A percentile compares a stretch with the other conserved stretches of the same genome.
These are phyloP conservation scores for Urostyla sp. DNA, from an alignment of 73 alveolate genomes.

Conservation along the genomic window DNA sequence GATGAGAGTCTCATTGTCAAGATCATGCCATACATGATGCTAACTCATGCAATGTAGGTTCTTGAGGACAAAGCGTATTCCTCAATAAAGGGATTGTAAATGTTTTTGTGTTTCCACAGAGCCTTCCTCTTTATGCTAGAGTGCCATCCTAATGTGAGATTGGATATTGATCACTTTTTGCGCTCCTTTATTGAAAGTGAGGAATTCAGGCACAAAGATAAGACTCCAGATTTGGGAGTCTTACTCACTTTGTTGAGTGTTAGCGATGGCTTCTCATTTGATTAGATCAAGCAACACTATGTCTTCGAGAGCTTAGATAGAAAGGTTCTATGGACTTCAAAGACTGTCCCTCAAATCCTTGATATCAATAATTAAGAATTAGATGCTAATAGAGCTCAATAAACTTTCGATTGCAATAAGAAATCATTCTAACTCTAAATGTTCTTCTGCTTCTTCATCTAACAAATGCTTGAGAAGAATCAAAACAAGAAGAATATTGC, in stretches of 20 bases:
- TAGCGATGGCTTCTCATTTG: slow-evolving; percentile 75
- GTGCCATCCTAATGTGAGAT: slow-evolving; percentile 81
- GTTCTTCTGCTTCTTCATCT: slow-evolving; percentile 56
- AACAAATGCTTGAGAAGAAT: slow-evolving; percentile 41
- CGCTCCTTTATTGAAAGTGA: slow-evolving; percentile 90
- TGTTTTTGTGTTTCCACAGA: slow-evolving; percentile 85
- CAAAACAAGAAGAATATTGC: slow-evolving; percentile 22
- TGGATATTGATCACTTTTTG: slow-evolving; percentile 73
- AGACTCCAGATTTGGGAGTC: slow-evolving; percentile 90
- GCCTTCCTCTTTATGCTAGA: slow-evolving; percentile 84
- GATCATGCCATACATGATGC: slow-evolving; percentile 90
- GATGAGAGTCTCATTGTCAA: slow-evolving; percentile 80
- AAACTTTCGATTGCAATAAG: slow-evolving; percentile 27
- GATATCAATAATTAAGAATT: slow-evolving; percentile 30
- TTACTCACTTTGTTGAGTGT: slow-evolving; percentile 79
- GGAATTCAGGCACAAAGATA: slow-evolving; percentile 79
- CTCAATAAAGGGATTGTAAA: slow-evolving; percentile 87
- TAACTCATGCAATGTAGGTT: slow-evolving; percentile 74
- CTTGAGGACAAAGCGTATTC: slow-evolving; percentile 89
- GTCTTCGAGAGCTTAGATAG: slow-evolving; percentile 88
- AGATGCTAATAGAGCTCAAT: neutral
- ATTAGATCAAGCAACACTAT: slow-evolving; percentile 77
- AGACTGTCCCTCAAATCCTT: slow-evolving; percentile 86
- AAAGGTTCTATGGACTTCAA: slow-evolving; percentile 88
- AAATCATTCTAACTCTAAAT: slow-evolving; percentile 11